A percentile compares a stretch with the other conserved stretches of the same genome.
These are phyloP conservation scores for Tulasnella sp. DNA, from an alignment of 768 basidiomycete species.

Conservation along the genomic window DNA sequence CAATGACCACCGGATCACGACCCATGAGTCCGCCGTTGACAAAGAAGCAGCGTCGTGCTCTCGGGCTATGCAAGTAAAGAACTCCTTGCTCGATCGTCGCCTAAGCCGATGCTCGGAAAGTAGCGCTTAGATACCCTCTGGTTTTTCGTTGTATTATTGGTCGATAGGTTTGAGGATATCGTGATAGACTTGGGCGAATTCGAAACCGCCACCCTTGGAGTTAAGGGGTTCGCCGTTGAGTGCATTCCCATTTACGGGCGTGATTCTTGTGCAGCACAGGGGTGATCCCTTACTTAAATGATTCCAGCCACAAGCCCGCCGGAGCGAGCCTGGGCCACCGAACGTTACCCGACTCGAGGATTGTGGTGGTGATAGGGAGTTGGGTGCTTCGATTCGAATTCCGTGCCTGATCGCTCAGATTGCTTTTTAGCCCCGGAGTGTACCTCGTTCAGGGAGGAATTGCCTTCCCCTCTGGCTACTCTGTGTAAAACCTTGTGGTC, in stretches of 20 bases:
- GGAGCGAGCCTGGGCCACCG: neutral
- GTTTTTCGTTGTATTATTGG: neutral
- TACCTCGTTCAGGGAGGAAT: neutral
- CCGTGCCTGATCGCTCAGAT: neutral
- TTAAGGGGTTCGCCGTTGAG: neutral
- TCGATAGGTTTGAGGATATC: neutral
- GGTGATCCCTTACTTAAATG: neutral
- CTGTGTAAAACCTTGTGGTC: neutral
- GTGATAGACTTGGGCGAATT: neutral
- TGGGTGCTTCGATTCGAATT: neutral
- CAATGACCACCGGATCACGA: neutral
- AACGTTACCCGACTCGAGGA: neutral
- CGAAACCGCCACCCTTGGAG: neutral
- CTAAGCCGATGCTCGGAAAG: neutral
- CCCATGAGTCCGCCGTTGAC: conserved; percentile 6
- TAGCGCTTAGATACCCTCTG: neutral
- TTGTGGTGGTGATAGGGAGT: neutral
- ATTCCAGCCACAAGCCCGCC: neutral
- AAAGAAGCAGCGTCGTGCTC: conserved; percentile 1
- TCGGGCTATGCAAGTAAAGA: neutral
- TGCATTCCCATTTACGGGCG: neutral
- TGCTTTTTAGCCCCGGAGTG: neutral
- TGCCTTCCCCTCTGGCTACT: neutral
- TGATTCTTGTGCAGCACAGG: neutral
- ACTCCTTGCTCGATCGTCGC: neutral